Base-by-base conservation (phyloP, 148 eudicot genomes). In the Chenopodium formosanum region DNA sequence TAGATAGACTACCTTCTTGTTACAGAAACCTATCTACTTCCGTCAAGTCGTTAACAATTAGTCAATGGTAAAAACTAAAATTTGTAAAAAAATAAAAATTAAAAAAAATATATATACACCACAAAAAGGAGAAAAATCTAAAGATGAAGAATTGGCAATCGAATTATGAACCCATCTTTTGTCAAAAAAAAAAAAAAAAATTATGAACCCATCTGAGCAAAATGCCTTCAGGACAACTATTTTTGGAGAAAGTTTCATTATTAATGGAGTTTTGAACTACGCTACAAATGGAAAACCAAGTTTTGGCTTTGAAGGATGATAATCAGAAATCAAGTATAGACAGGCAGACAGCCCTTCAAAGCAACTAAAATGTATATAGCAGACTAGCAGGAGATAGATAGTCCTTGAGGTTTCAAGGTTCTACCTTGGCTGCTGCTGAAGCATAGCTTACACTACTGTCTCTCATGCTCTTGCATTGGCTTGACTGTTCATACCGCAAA, bases 391-490 rank as follows among this genome's bases (percentile, higher is more conserved):
- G 77, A 67, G 64, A 62, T 0, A 66, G 25, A 20, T 40, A 73
- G 48, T n/a, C 53, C n/a, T 67, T 23, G 62, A 74, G 67, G 79
- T n/a, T 81, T 71, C 70, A 85, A 44, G 53, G 46, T 40, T 85
- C 87, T 44, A 81, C 82, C 78, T 85, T 85, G 37, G 98, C 97
- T 2, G 91, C 94, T 78, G 99, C 98, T 76, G 99, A 97, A 74
- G 99, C 98, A 84, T 97, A 97, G 81, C 98, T 97, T 10, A 97
- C 98, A 46, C 99, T 97, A 93, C 98, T 97, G 87, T 97, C 99
- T 80, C 97, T 83, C 86, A 62, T 91, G 87, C 82, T 88, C 87
- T 94, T 97, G 97, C 98, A 97, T 73, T 87, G 94, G 83, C 99
- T 96, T 32, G 98, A 96, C 78, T 94, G 99, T 71, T 96, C 99